Percentiles rank a stretch among this genome's conserved stretches.
phyloP scores from a whole-genome alignment of 371 early-diverging fungal species.

The Apophysomyces elegans region DNA sequence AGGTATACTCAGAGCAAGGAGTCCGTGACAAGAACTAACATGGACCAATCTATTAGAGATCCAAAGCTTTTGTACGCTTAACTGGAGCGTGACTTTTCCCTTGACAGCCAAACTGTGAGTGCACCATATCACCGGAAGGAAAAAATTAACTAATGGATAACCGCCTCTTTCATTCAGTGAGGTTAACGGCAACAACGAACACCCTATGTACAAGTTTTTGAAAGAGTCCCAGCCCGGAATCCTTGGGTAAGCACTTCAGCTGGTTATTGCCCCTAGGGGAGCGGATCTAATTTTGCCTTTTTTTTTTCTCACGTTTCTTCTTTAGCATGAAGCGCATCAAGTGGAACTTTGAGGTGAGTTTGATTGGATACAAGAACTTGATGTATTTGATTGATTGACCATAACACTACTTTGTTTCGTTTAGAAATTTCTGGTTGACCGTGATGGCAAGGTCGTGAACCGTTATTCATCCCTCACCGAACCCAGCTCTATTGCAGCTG shows the following conservation, averaged over 20 bases:
- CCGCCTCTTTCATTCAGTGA: slow-evolving; percentile 39
- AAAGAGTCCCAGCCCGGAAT: slow-evolving; percentile 67
- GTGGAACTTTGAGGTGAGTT: slow-evolving; percentile 74
- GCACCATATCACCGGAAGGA: background rate
- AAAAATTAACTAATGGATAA: background rate
- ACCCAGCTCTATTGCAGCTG: slow-evolving; percentile 57
- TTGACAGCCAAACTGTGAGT: slow-evolving; percentile 79
- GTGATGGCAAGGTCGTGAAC: slow-evolving; percentile 67
- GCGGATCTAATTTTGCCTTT: background rate
- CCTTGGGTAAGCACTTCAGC: slow-evolving; percentile 45
- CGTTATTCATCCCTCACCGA: slow-evolving; percentile 65
- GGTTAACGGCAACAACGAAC: slow-evolving; percentile 80
- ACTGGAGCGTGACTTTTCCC: slow-evolving; percentile 79
- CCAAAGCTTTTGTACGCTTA: slow-evolving; percentile 63
- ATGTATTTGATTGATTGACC: background rate
- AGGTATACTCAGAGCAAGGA: too few species aligned
- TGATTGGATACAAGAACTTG: background rate
- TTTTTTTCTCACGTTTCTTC: background rate
- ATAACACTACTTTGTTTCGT: background rate
- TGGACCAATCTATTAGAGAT: slow-evolving; percentile 55
- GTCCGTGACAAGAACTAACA: background rate
- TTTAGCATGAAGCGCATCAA: slow-evolving; percentile 65
- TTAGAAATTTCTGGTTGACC: slow-evolving; percentile 76
- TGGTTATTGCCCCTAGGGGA: slow-evolving; percentile 8
- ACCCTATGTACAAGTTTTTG: slow-evolving; percentile 77